phyloP scores from a whole-genome alignment of 2,329 filamentous ascomycete species.

The Stachybotrys echinatus region DNA sequence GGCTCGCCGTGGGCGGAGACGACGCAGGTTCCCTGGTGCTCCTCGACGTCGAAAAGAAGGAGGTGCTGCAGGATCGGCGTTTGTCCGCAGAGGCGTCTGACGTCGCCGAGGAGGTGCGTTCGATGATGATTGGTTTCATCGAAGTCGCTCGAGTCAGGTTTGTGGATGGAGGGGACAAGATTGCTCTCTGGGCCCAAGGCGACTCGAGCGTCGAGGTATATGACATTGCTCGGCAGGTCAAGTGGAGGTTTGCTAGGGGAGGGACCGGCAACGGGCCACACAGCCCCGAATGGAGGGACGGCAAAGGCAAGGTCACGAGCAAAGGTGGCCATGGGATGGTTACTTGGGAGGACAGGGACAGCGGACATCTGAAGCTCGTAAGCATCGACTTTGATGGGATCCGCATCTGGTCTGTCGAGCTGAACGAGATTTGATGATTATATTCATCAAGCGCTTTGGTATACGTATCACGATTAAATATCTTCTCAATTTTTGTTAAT shows the following conservation, averaged over 20 bases:
- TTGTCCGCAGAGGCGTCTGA: background rate
- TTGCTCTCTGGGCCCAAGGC: background rate
- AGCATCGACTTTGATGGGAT: conserved; percentile 5
- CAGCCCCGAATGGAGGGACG: background rate
- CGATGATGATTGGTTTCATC: background rate
- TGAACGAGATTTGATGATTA: background rate
- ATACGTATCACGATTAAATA: too few species aligned
- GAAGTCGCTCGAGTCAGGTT: conserved; percentile 1
- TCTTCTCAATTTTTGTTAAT: too few species aligned
- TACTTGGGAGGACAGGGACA: background rate
- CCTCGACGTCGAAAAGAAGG: conserved; percentile 3
- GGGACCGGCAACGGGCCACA: conserved; percentile 4
- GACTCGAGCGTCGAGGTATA: conserved; percentile 5
- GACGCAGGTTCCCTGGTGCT: background rate
- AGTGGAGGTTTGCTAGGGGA: conserved; percentile 6
- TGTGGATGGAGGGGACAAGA: conserved; percentile 1
- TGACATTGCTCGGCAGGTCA: conserved; percentile 1
- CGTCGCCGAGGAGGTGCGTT: background rate
- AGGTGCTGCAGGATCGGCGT: conserved; percentile 1
- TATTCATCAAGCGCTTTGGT: background rate
- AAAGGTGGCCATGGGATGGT: background rate
- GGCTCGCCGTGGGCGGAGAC: conserved; percentile 2
- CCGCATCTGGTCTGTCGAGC: conserved; percentile 3
- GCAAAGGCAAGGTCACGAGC: conserved; percentile 5
- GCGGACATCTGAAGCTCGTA: background rate